Evolutionary conservation across 2,329 filamentous ascomycete species (phyloP).

Genomic region (Whalleya microplaca): DNA sequence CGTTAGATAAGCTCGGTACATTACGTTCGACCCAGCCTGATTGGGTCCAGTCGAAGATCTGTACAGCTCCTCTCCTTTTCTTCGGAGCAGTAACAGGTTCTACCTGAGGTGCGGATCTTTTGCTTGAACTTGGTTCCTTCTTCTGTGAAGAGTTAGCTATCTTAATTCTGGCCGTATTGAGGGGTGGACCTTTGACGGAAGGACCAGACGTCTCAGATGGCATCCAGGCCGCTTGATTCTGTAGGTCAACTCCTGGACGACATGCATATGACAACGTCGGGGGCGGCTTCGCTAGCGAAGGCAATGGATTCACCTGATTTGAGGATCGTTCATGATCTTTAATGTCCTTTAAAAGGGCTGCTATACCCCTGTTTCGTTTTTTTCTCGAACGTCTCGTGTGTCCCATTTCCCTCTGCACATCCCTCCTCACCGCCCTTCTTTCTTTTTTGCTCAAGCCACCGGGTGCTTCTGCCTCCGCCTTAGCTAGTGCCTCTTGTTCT

Average conservation of each 20-base stretch:
- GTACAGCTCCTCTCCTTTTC: no score
- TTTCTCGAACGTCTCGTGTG: background rate
- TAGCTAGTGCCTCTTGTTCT: background rate
- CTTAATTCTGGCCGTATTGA: no score
- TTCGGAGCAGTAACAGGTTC: no score
- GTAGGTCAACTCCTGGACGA: background rate
- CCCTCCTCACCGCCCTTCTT: background rate
- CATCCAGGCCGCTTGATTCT: background rate
- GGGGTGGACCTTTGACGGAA: background rate
- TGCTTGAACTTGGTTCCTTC: background rate
- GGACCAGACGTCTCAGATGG: background rate
- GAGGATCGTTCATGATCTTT: no score
- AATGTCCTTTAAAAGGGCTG: no score
- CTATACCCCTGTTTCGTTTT: background rate
- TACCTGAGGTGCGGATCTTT: background rate
- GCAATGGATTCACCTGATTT: background rate
- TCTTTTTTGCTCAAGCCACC: background rate
- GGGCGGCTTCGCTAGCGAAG: no score
- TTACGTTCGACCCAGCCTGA: background rate
- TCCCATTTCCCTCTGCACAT: background rate
- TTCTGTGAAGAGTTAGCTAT: no score
- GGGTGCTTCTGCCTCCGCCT: background rate
- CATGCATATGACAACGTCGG: background rate
- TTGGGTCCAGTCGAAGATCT: background rate
- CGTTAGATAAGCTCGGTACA: background rate